phyloP scores from a whole-genome alignment of 768 basidiomycete species.

The Lactifluus piperatus region DNA sequence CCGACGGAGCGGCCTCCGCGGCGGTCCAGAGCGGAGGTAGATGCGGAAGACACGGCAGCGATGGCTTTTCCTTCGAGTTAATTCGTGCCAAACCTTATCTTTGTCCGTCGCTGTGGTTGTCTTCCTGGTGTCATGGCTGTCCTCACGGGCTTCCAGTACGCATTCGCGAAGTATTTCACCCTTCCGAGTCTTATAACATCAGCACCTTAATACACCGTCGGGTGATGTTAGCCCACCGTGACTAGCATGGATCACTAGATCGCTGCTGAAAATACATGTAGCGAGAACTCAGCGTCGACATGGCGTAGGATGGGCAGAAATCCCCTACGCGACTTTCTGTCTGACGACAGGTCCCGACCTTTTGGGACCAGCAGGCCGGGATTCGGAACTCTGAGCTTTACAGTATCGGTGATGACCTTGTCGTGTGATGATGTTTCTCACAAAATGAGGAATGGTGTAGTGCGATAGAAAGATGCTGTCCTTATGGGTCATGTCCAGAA shows the following conservation, averaged over 20 bases:
- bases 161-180: constrained; percentile 2
- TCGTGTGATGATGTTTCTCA: not conserved
- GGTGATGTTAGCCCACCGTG: not conserved
- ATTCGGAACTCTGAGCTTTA: not conserved
- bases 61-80: not conserved
- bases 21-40: no score
- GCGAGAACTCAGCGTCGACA: not conserved
- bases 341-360: not conserved
- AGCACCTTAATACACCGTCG: not conserved
- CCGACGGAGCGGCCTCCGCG: no score
- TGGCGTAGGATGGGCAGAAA: not conserved
- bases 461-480: no score
- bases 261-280: not conserved
- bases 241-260: no score
- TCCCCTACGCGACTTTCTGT: not conserved
- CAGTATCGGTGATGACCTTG: not conserved
- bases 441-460: not conserved
- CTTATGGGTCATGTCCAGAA: no score
- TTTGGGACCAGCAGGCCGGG: not conserved
- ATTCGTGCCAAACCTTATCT: not conserved
- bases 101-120: not conserved
- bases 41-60: not conserved
- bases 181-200: not conserved
- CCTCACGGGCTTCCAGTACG: not conserved
- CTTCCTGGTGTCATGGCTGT: not conserved